Evolutionary conservation across 2,329 filamentous ascomycete genomes (phyloP).

Genomic region (Beauveria sp.): DNA sequence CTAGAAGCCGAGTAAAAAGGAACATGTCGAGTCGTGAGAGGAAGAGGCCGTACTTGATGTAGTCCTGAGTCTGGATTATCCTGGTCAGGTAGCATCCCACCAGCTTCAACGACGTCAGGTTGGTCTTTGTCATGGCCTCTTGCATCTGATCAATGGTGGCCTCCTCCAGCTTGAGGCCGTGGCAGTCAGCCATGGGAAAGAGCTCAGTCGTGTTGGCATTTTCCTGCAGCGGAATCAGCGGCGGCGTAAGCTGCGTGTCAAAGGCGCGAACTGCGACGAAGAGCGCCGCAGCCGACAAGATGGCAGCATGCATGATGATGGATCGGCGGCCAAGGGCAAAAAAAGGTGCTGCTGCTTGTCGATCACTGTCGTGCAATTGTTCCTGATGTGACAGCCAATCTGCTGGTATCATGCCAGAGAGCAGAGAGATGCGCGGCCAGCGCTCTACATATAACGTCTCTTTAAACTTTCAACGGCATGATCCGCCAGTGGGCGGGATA

Average conservation of each 20-base stretch:
- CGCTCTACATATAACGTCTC: not conserved
- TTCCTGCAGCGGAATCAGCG: conserved; percentile 27
- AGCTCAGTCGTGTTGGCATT: conserved; percentile 29
- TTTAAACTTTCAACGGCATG: not conserved
- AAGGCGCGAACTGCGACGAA: conserved; percentile 1
- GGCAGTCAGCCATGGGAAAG: conserved; percentile 58
- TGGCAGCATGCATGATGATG: conserved; percentile 2
- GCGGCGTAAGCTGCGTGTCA: conserved; percentile 17
- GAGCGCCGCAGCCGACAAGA: conserved; percentile 4
- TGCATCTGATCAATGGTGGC: conserved; percentile 64
- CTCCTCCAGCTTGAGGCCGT: conserved; percentile 56
- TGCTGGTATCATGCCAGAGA: not conserved
- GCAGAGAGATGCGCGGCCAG: not conserved
- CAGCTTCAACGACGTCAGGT: conserved; percentile 50
- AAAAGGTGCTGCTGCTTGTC: not conserved
- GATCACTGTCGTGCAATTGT: not conserved
- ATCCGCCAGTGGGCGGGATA: not conserved
- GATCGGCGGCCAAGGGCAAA: not conserved
- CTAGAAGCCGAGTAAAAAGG: too few species aligned
- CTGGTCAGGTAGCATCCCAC: conserved; percentile 56
- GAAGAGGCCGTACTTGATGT: conserved; percentile 45
- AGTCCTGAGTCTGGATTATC: conserved; percentile 53
- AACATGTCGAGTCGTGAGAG: too few species aligned
- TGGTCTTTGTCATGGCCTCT: conserved; percentile 43
- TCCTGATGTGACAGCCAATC: not conserved